Evolutionary conservation across 495 filamentous ascomycete species (phyloP).

Genomic region (Aspergillus nanangensis): DNA sequence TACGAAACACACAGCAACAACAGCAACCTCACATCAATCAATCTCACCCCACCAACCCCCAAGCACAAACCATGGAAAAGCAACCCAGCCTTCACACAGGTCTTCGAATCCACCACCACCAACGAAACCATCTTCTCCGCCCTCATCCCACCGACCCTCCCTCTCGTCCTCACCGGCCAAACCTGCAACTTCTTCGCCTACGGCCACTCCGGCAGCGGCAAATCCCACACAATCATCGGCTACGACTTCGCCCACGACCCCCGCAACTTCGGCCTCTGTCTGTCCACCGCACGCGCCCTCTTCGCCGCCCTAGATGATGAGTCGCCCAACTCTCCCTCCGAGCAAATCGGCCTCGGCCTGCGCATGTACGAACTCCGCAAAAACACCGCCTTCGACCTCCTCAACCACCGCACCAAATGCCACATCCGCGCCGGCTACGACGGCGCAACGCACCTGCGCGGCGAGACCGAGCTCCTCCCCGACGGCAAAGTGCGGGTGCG

Average conservation of each 20-base stretch:
- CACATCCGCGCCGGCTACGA: constrained; percentile 21
- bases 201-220: neutral
- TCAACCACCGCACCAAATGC: constrained; percentile 16
- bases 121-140: neutral
- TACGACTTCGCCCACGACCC: neutral
- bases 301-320: neutral
- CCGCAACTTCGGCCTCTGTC: neutral
- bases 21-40: neutral
- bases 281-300: neutral
- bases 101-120: neutral
- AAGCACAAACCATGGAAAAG: neutral
- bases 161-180: neutral
- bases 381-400: constrained; percentile 21
- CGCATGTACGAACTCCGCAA: constrained; percentile 22
- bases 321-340: constrained; percentile 10
- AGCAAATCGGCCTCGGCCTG: constrained; percentile 18
- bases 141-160: neutral
- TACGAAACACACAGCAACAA: neutral
- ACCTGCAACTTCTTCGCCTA: neutral
- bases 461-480: constrained; percentile 20
- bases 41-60: neutral
- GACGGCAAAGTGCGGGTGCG: constrained; percentile 21
- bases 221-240: neutral
- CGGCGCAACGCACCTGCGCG: constrained; percentile 15
- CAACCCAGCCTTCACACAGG: neutral